phyloP scores from a whole-genome alignment of 2,329 filamentous ascomycete species.

The Phialemoniopsis sp. region DNA sequence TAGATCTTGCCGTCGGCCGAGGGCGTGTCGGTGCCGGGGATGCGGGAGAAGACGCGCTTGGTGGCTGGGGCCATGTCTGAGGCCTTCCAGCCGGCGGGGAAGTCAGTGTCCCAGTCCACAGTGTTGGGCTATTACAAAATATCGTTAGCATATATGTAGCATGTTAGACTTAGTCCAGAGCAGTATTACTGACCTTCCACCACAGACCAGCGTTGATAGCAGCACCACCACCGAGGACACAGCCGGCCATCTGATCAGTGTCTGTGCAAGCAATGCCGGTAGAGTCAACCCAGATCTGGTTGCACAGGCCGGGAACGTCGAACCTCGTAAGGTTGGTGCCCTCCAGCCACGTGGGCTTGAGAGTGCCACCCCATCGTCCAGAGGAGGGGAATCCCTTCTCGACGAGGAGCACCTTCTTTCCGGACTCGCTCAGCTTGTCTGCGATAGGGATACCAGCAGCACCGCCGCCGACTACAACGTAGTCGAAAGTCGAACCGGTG shows the following conservation, averaged over 20 bases:
- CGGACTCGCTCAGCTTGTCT: slow-evolving; percentile 59
- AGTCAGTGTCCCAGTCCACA: slow-evolving; percentile 68
- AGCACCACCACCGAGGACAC: slow-evolving; percentile 64
- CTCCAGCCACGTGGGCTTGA: slow-evolving; percentile 58
- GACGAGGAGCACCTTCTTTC: slow-evolving; percentile 60
- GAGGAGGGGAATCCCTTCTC: slow-evolving; percentile 59
- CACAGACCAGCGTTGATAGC: slow-evolving; percentile 66
- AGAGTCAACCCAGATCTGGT: slow-evolving; percentile 64
- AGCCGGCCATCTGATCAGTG: slow-evolving; percentile 70
- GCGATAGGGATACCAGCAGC: slow-evolving; percentile 58
- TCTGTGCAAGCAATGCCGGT: slow-evolving; percentile 63
- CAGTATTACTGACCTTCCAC: slow-evolving; percentile 45
- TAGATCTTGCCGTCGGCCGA: slow-evolving; percentile 65
- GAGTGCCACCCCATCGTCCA: slow-evolving; percentile 58
- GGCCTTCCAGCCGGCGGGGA: slow-evolving; percentile 67
- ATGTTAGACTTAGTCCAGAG: slow-evolving; percentile 1
- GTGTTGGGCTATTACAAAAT: slow-evolving; percentile 43
- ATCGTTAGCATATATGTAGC: slow-evolving; percentile 2
- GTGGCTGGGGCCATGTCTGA: slow-evolving; percentile 56
- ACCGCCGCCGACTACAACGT: slow-evolving; percentile 61
- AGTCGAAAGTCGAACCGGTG: slow-evolving; percentile 43
- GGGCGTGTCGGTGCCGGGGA: slow-evolving; percentile 63
- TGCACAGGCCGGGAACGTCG: slow-evolving; percentile 68
- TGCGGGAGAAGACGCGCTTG: slow-evolving; percentile 61
- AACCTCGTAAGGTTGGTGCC: slow-evolving; percentile 63